Conservation (phyloP, 1,284 basidiomycete genomes). For the Sporisorium iseilematis-ciliati region DNA sequence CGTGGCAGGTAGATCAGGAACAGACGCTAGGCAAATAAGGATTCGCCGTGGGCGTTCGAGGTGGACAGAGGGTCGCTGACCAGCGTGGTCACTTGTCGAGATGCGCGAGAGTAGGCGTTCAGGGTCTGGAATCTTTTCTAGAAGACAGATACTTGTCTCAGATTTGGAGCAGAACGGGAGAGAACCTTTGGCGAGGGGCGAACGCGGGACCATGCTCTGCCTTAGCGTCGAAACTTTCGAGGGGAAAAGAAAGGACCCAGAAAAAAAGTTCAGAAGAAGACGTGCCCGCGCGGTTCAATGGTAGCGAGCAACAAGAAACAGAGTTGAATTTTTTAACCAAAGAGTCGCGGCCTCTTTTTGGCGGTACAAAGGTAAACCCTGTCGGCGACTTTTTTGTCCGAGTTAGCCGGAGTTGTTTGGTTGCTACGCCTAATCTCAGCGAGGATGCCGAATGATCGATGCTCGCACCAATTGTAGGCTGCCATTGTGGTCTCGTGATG, state of each 20-base stretch:
- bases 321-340: not conserved
- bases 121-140: conserved; percentile 15
- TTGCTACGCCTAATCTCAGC: not conserved
- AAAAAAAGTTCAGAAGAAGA: not conserved
- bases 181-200: not conserved
- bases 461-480: not conserved
- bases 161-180: not conserved
- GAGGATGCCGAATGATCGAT: too few species aligned
- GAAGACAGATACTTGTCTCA: conserved; percentile 8
- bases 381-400: conserved; percentile 11
- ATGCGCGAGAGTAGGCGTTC: not conserved
- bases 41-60: not conserved
- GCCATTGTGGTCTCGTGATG: not conserved
- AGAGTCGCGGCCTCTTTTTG: too few species aligned
- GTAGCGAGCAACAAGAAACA: conserved; percentile 4
- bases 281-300: not conserved
- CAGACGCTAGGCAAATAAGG: not conserved
- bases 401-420: not conserved
- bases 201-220: not conserved
- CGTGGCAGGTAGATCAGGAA: conserved; percentile 2
- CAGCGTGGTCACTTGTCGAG: too few species aligned
- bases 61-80: not conserved
- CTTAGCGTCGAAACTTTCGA: conserved; percentile 7
- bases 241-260: conserved; percentile 1
- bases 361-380: not conserved